Evolutionary conservation across 306 rosid species (phyloP).

Genomic region (Astragalus membranaceus): DNA sequence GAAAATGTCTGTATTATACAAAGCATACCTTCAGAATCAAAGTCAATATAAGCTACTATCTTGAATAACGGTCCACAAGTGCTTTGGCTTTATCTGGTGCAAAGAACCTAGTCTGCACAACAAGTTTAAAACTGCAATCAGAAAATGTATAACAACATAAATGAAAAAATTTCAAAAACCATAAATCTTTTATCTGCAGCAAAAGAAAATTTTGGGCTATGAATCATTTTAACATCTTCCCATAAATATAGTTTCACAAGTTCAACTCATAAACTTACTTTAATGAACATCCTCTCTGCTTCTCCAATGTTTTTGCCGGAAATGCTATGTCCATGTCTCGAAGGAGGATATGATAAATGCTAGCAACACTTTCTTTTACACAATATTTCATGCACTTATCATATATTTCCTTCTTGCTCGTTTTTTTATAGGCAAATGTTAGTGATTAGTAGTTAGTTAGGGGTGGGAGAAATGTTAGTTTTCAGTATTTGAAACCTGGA

Average conservation of each 20-base stretch:
- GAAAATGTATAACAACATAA: background rate
- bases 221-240: no score
- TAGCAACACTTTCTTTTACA: no score
- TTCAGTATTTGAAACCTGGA: no score
- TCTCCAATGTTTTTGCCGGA: constrained; percentile 72
- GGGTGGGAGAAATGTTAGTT: no score
- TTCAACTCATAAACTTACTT: constrained; percentile 48
- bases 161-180: background rate
- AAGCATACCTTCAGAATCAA: background rate
- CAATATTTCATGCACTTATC: no score
- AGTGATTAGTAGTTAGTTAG: no score
- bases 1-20: background rate
- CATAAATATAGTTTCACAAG: no score
- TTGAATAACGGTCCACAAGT: constrained; percentile 71
- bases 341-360: no score
- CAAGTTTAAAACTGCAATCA: background rate
- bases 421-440: no score
- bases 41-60: constrained; percentile 4
- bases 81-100: constrained; percentile 84
- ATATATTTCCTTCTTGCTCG: no score
- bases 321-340: no score
- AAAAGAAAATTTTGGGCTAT: no score
- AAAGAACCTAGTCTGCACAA: constrained; percentile 77
- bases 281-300: constrained; percentile 96
- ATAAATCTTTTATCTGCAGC: background rate